These are phyloP conservation scores for Blastomyces emzantsi DNA, from an alignment of 2,329 filamentous ascomycete genomes.

Conservation along the genomic window DNA sequence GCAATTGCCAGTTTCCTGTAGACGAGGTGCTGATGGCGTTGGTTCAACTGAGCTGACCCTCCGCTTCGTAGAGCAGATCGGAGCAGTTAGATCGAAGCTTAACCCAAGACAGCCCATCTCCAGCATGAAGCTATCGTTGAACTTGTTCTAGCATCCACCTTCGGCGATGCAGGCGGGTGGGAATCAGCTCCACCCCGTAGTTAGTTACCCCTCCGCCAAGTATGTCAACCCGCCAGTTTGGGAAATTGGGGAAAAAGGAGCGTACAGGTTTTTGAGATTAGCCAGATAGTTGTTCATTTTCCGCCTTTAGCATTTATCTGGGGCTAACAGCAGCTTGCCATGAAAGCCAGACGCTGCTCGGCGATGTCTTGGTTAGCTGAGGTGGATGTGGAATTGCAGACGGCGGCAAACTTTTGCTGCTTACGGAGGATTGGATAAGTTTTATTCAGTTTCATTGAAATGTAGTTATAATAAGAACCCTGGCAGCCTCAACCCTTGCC, in stretches of 20 bases:
- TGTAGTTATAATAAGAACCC: neutral
- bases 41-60: conserved; percentile 6
- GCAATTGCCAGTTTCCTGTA: neutral
- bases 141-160: neutral
- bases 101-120: conserved; percentile 5
- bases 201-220: conserved; percentile 6
- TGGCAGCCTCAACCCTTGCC: neutral
- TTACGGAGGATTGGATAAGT: neutral
- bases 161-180: neutral
- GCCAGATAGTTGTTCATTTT: neutral
- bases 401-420: conserved; percentile 3
- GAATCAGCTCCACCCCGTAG: neutral
- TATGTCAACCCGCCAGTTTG: neutral
- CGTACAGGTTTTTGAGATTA: neutral
- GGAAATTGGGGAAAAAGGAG: neutral
- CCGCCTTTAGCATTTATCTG: neutral
- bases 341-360: neutral
- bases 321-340: conserved; percentile 2
- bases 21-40: conserved; percentile 1
- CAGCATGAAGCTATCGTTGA: neutral
- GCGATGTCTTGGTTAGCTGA: conserved; percentile 6
- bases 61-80: conserved; percentile 4
- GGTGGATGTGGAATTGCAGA: neutral
- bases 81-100: conserved; percentile 4
- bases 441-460: neutral